Evolutionary conservation across 2,329 filamentous ascomycete species (phyloP), one percentile per base, ranked within the genome.

Genomic region (Penicillium sumatraense): DNA sequence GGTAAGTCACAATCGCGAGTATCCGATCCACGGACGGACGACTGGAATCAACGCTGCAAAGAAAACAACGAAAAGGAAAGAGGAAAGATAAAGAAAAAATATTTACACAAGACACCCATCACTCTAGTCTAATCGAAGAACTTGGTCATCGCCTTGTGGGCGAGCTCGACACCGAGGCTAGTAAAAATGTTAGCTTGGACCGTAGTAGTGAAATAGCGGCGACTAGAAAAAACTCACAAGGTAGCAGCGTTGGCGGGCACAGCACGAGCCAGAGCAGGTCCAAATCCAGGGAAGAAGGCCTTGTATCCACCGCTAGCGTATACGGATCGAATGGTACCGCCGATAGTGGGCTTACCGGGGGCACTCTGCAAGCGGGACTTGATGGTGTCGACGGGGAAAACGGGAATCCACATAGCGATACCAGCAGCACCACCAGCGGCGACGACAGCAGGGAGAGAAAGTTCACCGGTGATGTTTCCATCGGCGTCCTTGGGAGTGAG

Each of bases 331-430:
- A 99, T 85, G 27, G 95, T 91, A 7, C 89, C 87, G 14, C 87
- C 84, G 49, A 99, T 86, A 0, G 89, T 91, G 47, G 92, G 88
- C 64, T 89, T 89, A 46, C 91, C 92, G 69, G 95, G 90, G 38
- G 91, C 91, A 40, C 91, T 96, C 82, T 99, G 95, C 72, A 99
- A 79, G 33, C 93, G 83, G 61, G 89, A 93, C 85, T 99, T 99
- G 78, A 99, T 88, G 0, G 95, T 99, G 71, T 99, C 95, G 61
- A 99, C 84, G 20, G 95, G 95, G 84, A 99, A 99, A 38, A 99
- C 93, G 51, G 95, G 93, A 64, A 97, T 95, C 95, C 95, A 99
- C 95, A 99, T 99, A 60, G 95, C 95, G 23, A 99, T 86, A 70
- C 95, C 95, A 0, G 95, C 95, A 3, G 88, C 90, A 60, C 90